Percentiles rank a stretch among this genome's conserved stretches.
phyloP scores from a whole-genome alignment of 208 protist species.

The Acanthamoeba triangularis region DNA sequence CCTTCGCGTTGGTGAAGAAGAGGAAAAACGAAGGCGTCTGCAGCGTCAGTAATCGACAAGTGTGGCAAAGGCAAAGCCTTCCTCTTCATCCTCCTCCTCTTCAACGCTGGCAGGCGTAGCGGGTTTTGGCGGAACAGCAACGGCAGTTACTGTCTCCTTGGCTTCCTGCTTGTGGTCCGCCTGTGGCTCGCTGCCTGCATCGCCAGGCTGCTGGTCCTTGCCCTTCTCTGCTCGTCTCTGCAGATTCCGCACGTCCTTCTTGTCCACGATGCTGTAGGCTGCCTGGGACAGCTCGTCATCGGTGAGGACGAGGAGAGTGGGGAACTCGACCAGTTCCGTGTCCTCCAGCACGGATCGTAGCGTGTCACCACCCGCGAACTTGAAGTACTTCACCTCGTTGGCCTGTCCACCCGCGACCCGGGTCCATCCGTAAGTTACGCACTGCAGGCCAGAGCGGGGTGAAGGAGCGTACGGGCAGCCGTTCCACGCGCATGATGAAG shows the following conservation, averaged over 20 bases:
- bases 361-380: background rate
- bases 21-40: too few relatives aligned
- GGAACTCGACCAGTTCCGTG: conserved; percentile 54
- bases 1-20: too few relatives aligned
- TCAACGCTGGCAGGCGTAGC: background rate
- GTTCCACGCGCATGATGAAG: conserved; percentile 47
- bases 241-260: background rate
- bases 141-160: background rate
- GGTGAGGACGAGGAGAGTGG: background rate
- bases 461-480: background rate
- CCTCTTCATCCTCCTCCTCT: conserved; percentile 11
- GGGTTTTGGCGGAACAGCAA: background rate
- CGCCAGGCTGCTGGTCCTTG: background rate
- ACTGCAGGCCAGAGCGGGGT: background rate
- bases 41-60: conserved; percentile 57
- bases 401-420: conserved; percentile 1
- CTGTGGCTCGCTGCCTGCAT: background rate
- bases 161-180: background rate
- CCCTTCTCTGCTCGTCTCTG: background rate
- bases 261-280: conserved; percentile 3
- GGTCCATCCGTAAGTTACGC: background rate
- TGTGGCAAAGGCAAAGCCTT: conserved; percentile 48
- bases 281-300: background rate
- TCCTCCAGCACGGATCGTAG: conserved; percentile 1
- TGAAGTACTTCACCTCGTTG: conserved; percentile 42